A percentile compares a stretch with the other conserved stretches of the same genome.
phyloP scores from a whole-genome alignment of 805 yeast species.

The Suhomyces sp. region DNA sequence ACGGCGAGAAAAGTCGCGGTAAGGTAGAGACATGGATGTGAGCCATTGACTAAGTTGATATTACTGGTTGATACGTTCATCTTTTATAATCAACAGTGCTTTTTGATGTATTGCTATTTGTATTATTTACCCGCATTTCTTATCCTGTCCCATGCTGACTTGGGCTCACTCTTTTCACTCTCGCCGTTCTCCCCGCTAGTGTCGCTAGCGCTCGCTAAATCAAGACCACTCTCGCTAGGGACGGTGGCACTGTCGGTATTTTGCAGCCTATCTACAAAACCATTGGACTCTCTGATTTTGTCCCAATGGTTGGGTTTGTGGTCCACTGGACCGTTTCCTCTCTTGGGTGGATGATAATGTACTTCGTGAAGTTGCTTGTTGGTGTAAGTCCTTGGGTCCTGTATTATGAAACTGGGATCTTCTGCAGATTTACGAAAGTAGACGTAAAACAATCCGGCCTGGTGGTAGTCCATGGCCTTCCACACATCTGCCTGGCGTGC shows the following conservation, averaged over 20 bases:
- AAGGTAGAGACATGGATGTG: not conserved
- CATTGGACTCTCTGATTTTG: slow-evolving; percentile 31
- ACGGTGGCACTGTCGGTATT: not conserved
- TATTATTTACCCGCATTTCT: slow-evolving; percentile 1
- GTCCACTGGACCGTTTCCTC: not conserved
- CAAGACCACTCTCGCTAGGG: not conserved
- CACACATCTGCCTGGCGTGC: slow-evolving; percentile 26
- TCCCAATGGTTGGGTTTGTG: slow-evolving; percentile 29
- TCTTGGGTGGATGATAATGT: slow-evolving; percentile 12
- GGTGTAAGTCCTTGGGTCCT: slow-evolving; percentile 26
- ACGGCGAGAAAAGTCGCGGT: not conserved
- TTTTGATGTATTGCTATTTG: not conserved
- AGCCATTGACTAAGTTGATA: too few species aligned
- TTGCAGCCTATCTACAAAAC: slow-evolving; percentile 13
- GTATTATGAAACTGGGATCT: slow-evolving; percentile 19
- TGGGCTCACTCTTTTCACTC: slow-evolving; percentile 1
- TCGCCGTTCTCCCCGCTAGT: not conserved
- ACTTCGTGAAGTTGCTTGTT: slow-evolving; percentile 27
- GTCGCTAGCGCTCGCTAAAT: slow-evolving; percentile 1
- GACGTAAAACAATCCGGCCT: slow-evolving; percentile 31
- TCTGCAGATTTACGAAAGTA: slow-evolving; percentile 20
- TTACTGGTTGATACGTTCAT: not conserved
- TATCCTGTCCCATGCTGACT: slow-evolving; percentile 22
- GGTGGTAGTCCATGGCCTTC: slow-evolving; percentile 36
- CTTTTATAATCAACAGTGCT: not conserved